Percentiles rank a stretch among this genome's conserved stretches.
These are phyloP conservation scores for Batkoa obscura DNA, from an alignment of 371 early-diverging fungal species.

Conservation along the genomic window DNA sequence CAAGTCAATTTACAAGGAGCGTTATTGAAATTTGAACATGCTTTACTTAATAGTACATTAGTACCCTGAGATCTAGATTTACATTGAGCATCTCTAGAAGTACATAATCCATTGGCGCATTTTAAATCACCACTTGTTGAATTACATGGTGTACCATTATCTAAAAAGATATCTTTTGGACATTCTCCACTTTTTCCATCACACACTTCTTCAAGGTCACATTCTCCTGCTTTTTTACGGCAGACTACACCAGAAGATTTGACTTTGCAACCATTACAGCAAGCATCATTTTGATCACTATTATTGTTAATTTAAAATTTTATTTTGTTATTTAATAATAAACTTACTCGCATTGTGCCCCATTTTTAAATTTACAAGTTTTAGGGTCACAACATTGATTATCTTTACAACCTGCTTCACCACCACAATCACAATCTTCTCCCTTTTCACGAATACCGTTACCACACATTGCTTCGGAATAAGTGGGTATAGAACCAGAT, in stretches of 20 bases:
- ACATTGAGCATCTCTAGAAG: constrained; percentile 70
- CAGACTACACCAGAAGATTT: constrained; percentile 41
- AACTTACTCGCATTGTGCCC: constrained; percentile 36
- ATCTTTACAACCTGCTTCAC: constrained; percentile 36
- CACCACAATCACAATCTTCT: constrained; percentile 90
- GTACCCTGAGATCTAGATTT: constrained; percentile 24
- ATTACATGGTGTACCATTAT: constrained; percentile 47
- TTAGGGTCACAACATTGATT: constrained; percentile 65
- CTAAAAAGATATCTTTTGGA: constrained; percentile 42
- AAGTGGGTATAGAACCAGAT: constrained; percentile 25
- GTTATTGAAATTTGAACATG: constrained; percentile 23
- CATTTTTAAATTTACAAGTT: constrained; percentile 58
- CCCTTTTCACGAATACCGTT: constrained; percentile 79
- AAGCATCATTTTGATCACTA: constrained; percentile 60
- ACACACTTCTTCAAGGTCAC: constrained; percentile 70
- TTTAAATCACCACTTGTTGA: constrained; percentile 15
- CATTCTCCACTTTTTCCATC: constrained; percentile 50
- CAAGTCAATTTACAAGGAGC: constrained; percentile 47
- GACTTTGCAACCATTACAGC: constrained; percentile 60
- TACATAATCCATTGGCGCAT: constrained; percentile 83
- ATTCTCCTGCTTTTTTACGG: constrained; percentile 47
- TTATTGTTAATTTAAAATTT: not conserved
- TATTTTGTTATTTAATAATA: not conserved
- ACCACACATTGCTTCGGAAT: constrained; percentile 61
- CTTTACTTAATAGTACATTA: constrained; percentile 22